phyloP scores from a whole-genome alignment of 306 rosid species.

The Cicer cuneatum region DNA sequence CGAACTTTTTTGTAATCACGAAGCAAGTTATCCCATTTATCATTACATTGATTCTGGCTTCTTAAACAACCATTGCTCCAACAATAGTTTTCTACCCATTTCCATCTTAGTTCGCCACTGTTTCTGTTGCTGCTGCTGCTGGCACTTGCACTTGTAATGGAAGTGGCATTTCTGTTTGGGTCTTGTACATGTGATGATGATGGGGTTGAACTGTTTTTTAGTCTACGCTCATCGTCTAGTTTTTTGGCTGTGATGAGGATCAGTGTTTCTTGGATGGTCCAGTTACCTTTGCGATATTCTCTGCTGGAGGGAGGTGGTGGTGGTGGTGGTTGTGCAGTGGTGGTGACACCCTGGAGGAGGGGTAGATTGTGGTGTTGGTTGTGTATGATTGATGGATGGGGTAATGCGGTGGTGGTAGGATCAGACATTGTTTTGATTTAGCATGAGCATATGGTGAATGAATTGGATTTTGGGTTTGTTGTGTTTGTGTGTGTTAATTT shows the following conservation, averaged over 20 bases:
- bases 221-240: conserved; percentile 63
- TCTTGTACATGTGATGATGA: conserved; percentile 9
- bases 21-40: conserved; percentile 73
- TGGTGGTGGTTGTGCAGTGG: conserved; percentile 22
- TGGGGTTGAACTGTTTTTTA: conserved; percentile 26
- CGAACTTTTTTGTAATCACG: conserved; percentile 73
- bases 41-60: conserved; percentile 75
- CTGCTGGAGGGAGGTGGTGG: conserved; percentile 35
- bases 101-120: conserved; percentile 68
- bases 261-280: conserved; percentile 67
- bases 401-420: conserved; percentile 61
- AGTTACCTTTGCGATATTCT: conserved; percentile 74
- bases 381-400: conserved; percentile 45
- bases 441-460: conserved; percentile 42
- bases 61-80: conserved; percentile 67
- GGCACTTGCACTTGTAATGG: conserved; percentile 2
- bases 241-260: conserved; percentile 64
- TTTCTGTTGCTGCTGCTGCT: conserved; percentile 30
- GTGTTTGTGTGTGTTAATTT: neutral
- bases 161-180: neutral
- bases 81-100: conserved; percentile 78
- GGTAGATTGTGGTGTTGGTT: conserved; percentile 39
- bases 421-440: conserved; percentile 62
- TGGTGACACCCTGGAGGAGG: conserved; percentile 32
- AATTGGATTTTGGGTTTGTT: neutral